Evolutionary conservation across 2,329 filamentous ascomycete genomes (phyloP).

Genomic region (Onygena corvina): DNA sequence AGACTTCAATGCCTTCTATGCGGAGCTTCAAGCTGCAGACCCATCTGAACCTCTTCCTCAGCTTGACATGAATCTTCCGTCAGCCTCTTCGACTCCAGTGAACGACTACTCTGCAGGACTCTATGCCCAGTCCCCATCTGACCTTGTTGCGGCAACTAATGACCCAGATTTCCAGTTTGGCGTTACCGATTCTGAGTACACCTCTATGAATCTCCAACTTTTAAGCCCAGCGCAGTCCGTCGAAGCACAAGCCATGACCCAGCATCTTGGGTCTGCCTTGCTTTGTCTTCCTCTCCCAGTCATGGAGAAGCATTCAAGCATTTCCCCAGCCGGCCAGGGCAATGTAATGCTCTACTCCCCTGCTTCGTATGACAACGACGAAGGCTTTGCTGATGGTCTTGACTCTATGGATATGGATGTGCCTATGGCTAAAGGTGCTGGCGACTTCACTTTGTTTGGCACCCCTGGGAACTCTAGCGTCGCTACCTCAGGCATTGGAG

Average conservation of each 20-base stretch:
- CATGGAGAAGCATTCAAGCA: constrained; percentile 15
- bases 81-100: constrained; percentile 11
- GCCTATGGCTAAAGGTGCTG: constrained; percentile 14
- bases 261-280: not conserved
- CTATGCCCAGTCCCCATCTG: not conserved
- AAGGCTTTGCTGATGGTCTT: constrained; percentile 18
- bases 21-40: constrained; percentile 21
- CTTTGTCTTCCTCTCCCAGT: constrained; percentile 14
- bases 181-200: constrained; percentile 19
- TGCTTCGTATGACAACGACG: constrained; percentile 18
- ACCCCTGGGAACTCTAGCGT: not conserved
- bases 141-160: not conserved
- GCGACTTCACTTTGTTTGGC: constrained; percentile 21
- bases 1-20: constrained; percentile 23
- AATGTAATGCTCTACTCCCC: constrained; percentile 24
- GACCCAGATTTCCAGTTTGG: constrained; percentile 17
- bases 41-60: constrained; percentile 20
- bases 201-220: constrained; percentile 20
- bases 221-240: constrained; percentile 13
- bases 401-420: constrained; percentile 8
- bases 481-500: not conserved
- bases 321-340: constrained; percentile 22
- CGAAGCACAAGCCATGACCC: not conserved
- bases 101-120: not conserved
- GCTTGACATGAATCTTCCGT: constrained; percentile 20